A percentile compares a stretch with the other conserved stretches of the same genome.
Conservation (phyloP, 208 protist genomes). For the Trypanosoma platydactyli region DNA sequence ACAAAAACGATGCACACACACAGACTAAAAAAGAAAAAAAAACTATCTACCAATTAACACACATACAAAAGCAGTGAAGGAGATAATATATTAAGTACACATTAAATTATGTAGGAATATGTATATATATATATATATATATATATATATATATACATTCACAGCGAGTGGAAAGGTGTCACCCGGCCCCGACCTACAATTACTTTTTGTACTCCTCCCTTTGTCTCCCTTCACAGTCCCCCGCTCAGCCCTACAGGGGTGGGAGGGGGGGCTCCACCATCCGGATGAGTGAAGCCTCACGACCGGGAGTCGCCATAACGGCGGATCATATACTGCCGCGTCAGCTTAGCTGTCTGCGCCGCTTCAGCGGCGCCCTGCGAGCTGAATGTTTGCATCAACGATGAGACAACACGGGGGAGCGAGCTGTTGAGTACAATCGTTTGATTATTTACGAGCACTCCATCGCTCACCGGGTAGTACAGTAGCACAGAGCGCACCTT, state of each 20-base stretch:
- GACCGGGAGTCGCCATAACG: constrained; percentile 58
- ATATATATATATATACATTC: no score
- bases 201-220: constrained; percentile 4
- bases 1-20: no score
- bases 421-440: constrained; percentile 87
- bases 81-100: no score
- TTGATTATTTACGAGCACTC: constrained; percentile 78
- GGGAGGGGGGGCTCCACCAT: not conserved
- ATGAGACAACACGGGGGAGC: constrained; percentile 71
- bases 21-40: no score
- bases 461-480: constrained; percentile 86
- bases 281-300: constrained; percentile 6
- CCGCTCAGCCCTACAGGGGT: not conserved
- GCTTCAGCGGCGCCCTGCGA: constrained; percentile 72
- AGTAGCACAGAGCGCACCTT: constrained; percentile 88
- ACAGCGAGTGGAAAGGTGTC: no score
- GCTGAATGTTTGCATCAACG: constrained; percentile 81
- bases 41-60: no score
- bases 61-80: no score
- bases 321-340: constrained; percentile 72
- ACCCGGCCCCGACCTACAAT: no score
- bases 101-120: no score
- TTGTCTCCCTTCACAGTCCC: not conserved
- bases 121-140: no score
- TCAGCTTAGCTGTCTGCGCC: constrained; percentile 71